These are phyloP conservation scores for Castanospermum australe DNA, from an alignment of 306 rosid species.

Conservation along the genomic window DNA sequence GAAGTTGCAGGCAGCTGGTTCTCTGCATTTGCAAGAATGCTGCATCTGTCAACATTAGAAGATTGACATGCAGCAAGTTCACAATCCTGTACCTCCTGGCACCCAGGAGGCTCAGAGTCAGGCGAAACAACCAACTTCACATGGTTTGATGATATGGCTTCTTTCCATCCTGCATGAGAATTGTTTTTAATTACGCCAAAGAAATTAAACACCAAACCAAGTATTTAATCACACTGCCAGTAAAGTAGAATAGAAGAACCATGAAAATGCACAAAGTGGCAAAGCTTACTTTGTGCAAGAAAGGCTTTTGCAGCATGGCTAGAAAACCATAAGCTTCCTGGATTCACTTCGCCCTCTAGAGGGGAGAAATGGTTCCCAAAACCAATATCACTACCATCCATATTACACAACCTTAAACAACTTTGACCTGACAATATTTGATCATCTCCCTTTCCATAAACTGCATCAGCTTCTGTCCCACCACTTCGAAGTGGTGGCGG, in stretches of 20 bases:
- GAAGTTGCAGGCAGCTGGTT: slow-evolving; percentile 31
- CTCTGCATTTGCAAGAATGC: slow-evolving; percentile 49
- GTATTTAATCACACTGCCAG: neutral
- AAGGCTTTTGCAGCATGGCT: slow-evolving; percentile 67
- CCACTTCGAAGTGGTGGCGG: slow-evolving; percentile 41
- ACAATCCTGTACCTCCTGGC: slow-evolving; percentile 28
- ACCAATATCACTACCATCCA: slow-evolving; percentile 34
- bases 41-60: slow-evolving; percentile 32
- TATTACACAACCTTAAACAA: slow-evolving; percentile 35
- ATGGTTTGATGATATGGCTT: slow-evolving; percentile 68
- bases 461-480: slow-evolving; percentile 47
- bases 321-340: slow-evolving; percentile 42
- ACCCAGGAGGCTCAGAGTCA: slow-evolving; percentile 39
- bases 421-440: slow-evolving; percentile 32
- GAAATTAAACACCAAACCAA: slow-evolving; percentile 19
- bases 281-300: slow-evolving; percentile 71
- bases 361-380: slow-evolving; percentile 17
- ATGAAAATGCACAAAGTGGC: neutral
- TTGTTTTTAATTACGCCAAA: slow-evolving; percentile 9
- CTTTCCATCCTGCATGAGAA: slow-evolving; percentile 84
- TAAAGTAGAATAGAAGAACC: neutral
- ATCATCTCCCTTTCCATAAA: slow-evolving; percentile 40
- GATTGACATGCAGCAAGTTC: slow-evolving; percentile 36
- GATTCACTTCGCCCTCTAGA: slow-evolving; percentile 31
- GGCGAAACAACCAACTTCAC: slow-evolving; percentile 59